These are phyloP conservation scores for Thalassiosira hispida DNA, from an alignment of 352 stramenopile species.

Conservation along the genomic window DNA sequence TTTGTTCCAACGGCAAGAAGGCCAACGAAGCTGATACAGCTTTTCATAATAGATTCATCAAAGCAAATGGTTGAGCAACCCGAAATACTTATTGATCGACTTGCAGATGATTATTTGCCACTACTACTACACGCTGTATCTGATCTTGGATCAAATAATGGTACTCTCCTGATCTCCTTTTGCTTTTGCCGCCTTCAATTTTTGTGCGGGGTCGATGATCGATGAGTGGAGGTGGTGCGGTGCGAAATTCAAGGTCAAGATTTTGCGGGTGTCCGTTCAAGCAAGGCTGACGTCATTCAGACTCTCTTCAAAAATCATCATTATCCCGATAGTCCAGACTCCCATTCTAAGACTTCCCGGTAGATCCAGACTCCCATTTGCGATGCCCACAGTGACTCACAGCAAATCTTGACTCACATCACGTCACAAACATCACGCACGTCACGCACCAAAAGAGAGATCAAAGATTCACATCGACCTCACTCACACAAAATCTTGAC, in stretches of 20 bases:
- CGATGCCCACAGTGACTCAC: too few species aligned
- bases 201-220: too few species aligned
- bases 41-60: constrained; percentile 31
- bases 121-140: too few species aligned
- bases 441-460: neutral
- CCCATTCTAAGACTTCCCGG: too few species aligned
- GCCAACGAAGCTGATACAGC: constrained; percentile 37
- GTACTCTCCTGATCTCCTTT: too few species aligned
- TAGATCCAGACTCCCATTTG: too few species aligned
- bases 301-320: neutral
- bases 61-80: neutral
- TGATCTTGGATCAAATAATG: too few species aligned
- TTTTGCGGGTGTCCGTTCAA: neutral
- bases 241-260: neutral
- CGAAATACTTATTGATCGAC: neutral
- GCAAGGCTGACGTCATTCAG: constrained; percentile 8
- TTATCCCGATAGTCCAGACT: too few species aligned
- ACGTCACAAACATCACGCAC: neutral
- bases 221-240: too few species aligned
- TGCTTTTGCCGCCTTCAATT: too few species aligned
- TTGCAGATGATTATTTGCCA: neutral
- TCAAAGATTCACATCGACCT: too few species aligned
- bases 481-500: neutral
- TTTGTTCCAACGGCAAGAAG: constrained; percentile 34
- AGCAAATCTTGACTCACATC: neutral